Evolutionary conservation across 805 yeast genomes (phyloP).

Genomic region (Schwanniomyces sp.): DNA sequence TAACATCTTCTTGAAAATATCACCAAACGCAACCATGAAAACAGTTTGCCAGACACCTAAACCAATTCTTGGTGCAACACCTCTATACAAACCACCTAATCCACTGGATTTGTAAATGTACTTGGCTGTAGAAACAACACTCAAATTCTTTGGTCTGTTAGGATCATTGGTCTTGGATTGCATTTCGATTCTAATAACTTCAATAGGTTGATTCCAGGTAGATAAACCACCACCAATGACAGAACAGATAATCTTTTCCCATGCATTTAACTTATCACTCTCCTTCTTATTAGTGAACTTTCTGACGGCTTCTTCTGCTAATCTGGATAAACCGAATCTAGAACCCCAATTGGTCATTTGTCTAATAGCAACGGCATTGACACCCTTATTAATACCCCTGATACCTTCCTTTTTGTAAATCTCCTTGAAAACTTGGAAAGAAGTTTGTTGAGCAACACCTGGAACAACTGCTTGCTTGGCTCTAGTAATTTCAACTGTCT

Average conservation of each 20-base stretch:
- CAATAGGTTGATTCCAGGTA: constrained; percentile 99
- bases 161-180: constrained; percentile 94
- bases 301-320: constrained; percentile 85
- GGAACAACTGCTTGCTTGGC: constrained; percentile 63
- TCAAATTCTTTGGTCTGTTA: constrained; percentile 88
- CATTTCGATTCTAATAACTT: constrained; percentile 97
- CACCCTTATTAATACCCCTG: constrained; percentile 95
- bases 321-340: constrained; percentile 87
- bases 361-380: constrained; percentile 97
- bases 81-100: constrained; percentile 86
- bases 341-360: constrained; percentile 99
- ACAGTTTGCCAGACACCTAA: constrained; percentile 98
- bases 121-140: constrained; percentile 71
- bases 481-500: constrained; percentile 96
- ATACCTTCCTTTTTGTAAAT: constrained; percentile 86
- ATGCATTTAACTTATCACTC: constrained; percentile 62
- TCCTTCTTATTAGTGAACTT: constrained; percentile 55
- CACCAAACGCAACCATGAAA: constrained; percentile 98
- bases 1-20: constrained; percentile 53
- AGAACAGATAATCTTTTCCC: constrained; percentile 81
- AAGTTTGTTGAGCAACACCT: constrained; percentile 66
- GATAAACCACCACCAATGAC: constrained; percentile 95
- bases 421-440: constrained; percentile 83
- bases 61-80: constrained; percentile 96
- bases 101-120: constrained; percentile 86